phyloP scores from a whole-genome alignment of 345 rosid genomes.

The Aurinia saxatilis region DNA sequence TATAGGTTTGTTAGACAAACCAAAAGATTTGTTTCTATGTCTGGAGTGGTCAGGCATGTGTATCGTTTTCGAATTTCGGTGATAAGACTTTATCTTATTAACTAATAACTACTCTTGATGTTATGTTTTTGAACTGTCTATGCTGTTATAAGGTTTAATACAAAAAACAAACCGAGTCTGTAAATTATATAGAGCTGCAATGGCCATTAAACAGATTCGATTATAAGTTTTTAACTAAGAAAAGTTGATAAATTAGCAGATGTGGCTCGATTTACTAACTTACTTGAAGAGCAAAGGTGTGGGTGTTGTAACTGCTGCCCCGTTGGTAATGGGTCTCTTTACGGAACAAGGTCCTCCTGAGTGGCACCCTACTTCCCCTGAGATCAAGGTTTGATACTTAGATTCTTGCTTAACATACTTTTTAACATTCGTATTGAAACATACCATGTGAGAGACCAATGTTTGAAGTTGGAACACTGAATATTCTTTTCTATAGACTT shows the following conservation, averaged over 20 bases:
- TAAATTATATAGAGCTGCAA: background rate
- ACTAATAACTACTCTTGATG: conserved; percentile 2
- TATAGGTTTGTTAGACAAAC: conserved; percentile 15
- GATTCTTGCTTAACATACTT: background rate
- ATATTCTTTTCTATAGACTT: background rate
- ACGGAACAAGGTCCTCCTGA: conserved; percentile 89
- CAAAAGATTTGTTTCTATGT: conserved; percentile 7
- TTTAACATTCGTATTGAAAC: background rate
- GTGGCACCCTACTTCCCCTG: conserved; percentile 99
- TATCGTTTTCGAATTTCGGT: background rate
- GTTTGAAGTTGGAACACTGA: no score
- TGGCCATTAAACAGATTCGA: no score
- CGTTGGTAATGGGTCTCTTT: no score
- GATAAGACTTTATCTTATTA: background rate
- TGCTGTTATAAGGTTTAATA: background rate
- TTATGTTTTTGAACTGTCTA: background rate
- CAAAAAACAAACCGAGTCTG: background rate
- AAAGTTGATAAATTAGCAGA: no score
- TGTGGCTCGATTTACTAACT: conserved; percentile 61
- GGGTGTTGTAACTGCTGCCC: conserved; percentile 85
- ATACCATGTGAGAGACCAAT: background rate
- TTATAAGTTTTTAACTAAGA: no score
- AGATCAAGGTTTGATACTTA: conserved; percentile 34
- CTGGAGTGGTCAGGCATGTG: background rate
- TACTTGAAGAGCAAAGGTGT: conserved; percentile 80